Evolutionary conservation across 495 filamentous ascomycete species (phyloP), one percentile per base, ranked within the genome.

Genomic region (Penicillium coffeae): DNA sequence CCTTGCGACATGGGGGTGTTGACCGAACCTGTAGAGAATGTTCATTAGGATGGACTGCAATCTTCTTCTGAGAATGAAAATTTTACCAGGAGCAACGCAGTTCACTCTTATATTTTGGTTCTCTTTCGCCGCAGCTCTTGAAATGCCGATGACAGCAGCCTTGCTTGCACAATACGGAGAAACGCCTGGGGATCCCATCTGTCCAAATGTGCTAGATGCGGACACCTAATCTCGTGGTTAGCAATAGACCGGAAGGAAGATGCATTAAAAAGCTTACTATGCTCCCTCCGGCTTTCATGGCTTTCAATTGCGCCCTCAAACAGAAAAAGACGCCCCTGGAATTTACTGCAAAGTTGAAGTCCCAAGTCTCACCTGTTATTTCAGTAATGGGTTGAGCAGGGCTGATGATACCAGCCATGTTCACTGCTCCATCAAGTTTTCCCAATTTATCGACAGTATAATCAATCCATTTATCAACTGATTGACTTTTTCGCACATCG

Each of bases 141-240:
- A 78, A 27, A 85, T 53, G 9, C 77, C 81, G 38, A 82, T 67
- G 9, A 84, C 70, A 3, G 70, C 79, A 30, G 73, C 70, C 56
- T 82, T 82, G 38, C 69, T 77, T 1, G 75, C 66, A 36, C 65
- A 65, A 52, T 84, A 83, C 18, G 78, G 68, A 3, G 67, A 70
- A 38, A 63, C 58, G 8, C 63, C 67, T 1, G 70, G 22, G 25
- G 50, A 53, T 48, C 79, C 78, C 45, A 65, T 63, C 16, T 81
- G 50, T 0, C 80, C 80, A 10, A 75, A 70, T 6, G 74, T 62
- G 36, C 73, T 76, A 13, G 72, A 64, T 4, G 75, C 74, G 57
- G 47, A 51, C 1, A 58, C 51, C 55, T 58, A n/a, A n/a, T n/a
- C n/a, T n/a, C n/a, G n/a, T n/a, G n/a, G n/a, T n/a, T n/a, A n/a